Base-by-base conservation (phyloP, 2,329 filamentous ascomycete genomes). In the Colletotrichum sp. region DNA sequence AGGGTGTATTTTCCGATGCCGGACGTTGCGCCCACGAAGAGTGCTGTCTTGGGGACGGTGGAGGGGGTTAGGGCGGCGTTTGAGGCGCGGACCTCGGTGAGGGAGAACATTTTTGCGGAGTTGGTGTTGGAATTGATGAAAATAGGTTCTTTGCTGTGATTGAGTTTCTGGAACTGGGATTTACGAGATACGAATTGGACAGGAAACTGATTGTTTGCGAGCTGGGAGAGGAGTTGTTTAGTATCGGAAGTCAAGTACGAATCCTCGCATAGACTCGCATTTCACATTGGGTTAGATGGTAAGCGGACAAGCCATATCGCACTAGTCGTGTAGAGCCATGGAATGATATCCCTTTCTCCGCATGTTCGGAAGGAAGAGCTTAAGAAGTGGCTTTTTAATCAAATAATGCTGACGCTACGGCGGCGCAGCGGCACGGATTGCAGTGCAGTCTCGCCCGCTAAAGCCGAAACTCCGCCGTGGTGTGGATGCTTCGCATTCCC, bases 11-110 rank as follows among this genome's bases (percentile, higher is more conserved):
- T 83, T 10, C 87, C 87, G 71, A 89, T 86, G 64, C 88, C 88
- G 4, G 86, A 86, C 2, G 87, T 89, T 13, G 84, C 87, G 43
- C 87, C 87, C 7, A 85, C 84, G 75, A 89, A 88, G 76, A 88
- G 82, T 71, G 85, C 81, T 52, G 87, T 80, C 16, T 78, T 83
- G 9, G 85, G 85, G 18, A 80, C 78, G 2, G 81, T 85, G 6
- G 79, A 75, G 65, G 84, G 82, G 77, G 82, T 84, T 78, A 89
- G 83, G 30, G 80, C 83, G 8, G 82, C 80, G 76, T 88, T 88
- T 67, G 85, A 85, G 15, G 81, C 80, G 71, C 80, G 76, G 15
- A 88, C 81, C 66, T 86, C 79, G 58, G 78, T 79, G 72, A 80
- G 80, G 13, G 83, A 76, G 32, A 87, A 85, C 86, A 86, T 85